phyloP scores from a whole-genome alignment of 2,329 filamentous ascomycete genomes.

The Helminthosporium solani region DNA sequence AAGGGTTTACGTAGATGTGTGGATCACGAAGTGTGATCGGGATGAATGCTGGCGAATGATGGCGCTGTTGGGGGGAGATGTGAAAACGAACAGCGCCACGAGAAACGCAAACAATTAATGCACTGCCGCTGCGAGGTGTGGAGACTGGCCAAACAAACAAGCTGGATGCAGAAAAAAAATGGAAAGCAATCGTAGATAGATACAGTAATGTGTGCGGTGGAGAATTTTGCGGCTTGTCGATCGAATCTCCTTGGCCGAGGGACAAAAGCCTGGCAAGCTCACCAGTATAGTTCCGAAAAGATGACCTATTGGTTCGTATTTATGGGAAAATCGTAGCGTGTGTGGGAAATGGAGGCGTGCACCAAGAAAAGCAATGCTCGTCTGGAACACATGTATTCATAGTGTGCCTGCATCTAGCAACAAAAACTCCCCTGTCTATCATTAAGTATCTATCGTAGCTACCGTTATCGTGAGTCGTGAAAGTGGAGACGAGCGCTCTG shows the following conservation, averaged over 20 bases:
- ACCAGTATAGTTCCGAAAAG: too few species aligned
- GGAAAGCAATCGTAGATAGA: too few species aligned
- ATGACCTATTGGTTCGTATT: too few species aligned
- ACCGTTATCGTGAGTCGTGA: slow-evolving; percentile 26
- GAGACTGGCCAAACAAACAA: too few species aligned
- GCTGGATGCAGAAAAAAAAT: too few species aligned
- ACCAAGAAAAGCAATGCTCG: background rate
- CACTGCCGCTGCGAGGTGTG: too few species aligned
- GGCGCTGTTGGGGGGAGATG: background rate
- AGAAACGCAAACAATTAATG: background rate
- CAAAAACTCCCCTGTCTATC: slow-evolving; percentile 22
- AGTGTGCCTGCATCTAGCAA: slow-evolving; percentile 20
- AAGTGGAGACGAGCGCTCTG: slow-evolving; percentile 22
- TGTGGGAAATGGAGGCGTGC: background rate
- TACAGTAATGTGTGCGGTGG: too few species aligned
- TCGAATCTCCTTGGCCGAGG: too few species aligned
- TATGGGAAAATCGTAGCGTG: background rate
- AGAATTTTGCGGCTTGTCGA: too few species aligned
- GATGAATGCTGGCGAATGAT: background rate
- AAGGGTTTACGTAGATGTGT: background rate
- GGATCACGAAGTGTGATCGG: background rate
- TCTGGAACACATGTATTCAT: slow-evolving; percentile 11
- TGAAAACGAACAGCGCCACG: background rate
- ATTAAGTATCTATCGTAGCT: slow-evolving; percentile 31
- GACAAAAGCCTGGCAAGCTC: too few species aligned